Evolutionary conservation across 2,329 filamentous ascomycete species (phyloP).

Genomic region (Xylaria sp.): DNA sequence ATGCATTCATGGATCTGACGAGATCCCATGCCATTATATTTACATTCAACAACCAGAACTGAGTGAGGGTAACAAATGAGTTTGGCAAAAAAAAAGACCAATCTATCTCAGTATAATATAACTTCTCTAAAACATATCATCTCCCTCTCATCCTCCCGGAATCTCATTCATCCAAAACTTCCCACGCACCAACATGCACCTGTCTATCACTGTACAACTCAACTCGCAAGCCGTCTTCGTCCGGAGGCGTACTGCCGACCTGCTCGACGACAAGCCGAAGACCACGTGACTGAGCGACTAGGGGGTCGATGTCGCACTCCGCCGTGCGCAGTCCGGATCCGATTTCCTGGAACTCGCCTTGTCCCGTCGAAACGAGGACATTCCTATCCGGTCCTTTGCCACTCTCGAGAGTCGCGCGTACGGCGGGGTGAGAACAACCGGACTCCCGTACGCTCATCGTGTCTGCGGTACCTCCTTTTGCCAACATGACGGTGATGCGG

Average conservation of each 20-base stretch:
- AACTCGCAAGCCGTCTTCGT: conserved; percentile 43
- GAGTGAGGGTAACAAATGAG: no score
- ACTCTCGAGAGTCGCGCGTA: conserved; percentile 68
- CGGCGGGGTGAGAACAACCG: conserved; percentile 33
- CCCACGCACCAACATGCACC: conserved; percentile 41
- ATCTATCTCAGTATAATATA: neutral
- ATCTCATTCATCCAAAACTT: conserved; percentile 22
- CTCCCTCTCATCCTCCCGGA: neutral
- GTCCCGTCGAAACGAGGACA: conserved; percentile 59
- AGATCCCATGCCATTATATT: no score
- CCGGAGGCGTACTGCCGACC: conserved; percentile 46
- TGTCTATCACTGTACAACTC: conserved; percentile 48
- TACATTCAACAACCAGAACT: no score
- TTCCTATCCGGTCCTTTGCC: conserved; percentile 65
- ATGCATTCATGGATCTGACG: no score
- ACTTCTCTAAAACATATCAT: neutral
- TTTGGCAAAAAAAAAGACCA: neutral
- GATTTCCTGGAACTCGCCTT: conserved; percentile 66
- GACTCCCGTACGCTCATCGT: conserved; percentile 24
- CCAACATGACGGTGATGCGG: conserved; percentile 51
- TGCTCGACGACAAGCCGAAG: conserved; percentile 80
- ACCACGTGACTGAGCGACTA: conserved; percentile 42
- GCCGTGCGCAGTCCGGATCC: conserved; percentile 57
- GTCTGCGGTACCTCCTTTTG: conserved; percentile 16
- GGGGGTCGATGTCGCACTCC: conserved; percentile 69